Percentiles rank a stretch among this genome's conserved stretches.
Conservation (phyloP, 2,329 filamentous ascomycete species). For the Fusarium sp. region DNA sequence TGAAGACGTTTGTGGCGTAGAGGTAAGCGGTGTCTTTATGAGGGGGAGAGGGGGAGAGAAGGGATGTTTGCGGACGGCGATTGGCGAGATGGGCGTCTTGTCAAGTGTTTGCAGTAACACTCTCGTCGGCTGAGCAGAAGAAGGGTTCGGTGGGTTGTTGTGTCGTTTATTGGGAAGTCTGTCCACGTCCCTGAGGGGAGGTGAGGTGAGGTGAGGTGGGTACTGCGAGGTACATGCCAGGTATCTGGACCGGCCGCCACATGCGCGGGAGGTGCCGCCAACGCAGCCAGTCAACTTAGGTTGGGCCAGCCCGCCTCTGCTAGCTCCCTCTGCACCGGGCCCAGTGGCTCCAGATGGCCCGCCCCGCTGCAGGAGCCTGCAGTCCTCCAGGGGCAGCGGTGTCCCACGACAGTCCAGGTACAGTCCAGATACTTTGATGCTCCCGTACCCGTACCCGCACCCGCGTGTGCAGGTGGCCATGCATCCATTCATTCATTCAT, state of each 20-base stretch:
- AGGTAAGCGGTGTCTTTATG: conserved; percentile 19
- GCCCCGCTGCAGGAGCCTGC: neutral
- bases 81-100: neutral
- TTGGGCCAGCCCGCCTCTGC: conserved; percentile 6
- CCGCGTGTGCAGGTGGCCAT: neutral
- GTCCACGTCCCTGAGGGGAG: too few relatives aligned
- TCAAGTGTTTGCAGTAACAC: too few relatives aligned
- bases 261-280: conserved; percentile 30
- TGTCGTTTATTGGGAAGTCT: too few relatives aligned
- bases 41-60: conserved; percentile 16
- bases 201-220: neutral
- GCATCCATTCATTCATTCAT: neutral
- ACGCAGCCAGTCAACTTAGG: conserved; percentile 9
- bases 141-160: too few relatives aligned
- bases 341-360: conserved; percentile 26
- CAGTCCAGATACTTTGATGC: neutral
- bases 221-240: conserved; percentile 25
- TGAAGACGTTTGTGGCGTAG: conserved; percentile 40
- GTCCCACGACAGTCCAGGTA: conserved; percentile 2
- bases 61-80: neutral
- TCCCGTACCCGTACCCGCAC: neutral
- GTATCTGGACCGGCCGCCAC: conserved; percentile 20
- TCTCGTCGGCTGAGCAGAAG: too few relatives aligned
- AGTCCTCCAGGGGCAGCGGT: conserved; percentile 32
- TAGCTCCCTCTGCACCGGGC: conserved; percentile 3